Conservation (phyloP, 352 stramenopile genomes). For the Pythium chondricola region DNA sequence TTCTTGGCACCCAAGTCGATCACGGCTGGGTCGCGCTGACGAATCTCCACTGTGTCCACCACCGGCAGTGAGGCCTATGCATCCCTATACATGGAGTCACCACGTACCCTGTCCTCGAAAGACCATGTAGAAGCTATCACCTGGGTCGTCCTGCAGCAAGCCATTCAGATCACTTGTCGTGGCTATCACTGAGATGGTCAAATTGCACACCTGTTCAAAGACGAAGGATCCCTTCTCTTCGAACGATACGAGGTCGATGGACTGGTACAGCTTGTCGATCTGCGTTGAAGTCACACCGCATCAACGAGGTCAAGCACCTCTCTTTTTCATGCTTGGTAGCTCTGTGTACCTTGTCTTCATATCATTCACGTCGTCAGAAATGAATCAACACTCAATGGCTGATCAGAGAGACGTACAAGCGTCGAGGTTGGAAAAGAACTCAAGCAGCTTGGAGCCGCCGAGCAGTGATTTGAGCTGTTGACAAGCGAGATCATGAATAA, state of each 20-base stretch:
- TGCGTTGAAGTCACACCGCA: constrained; percentile 12
- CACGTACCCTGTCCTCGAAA: constrained; percentile 66
- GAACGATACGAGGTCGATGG: constrained; percentile 43
- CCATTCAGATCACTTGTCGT: too few relatives aligned
- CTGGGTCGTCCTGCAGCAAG: constrained; percentile 56
- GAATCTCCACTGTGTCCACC: constrained; percentile 53
- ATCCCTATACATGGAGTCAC: too few relatives aligned
- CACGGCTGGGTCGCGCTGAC: constrained; percentile 15
- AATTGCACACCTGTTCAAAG: constrained; percentile 33
- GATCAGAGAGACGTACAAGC: constrained; percentile 61
- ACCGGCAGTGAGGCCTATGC: too few relatives aligned
- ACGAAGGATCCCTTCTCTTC: constrained; percentile 41
- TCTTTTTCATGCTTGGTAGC: too few relatives aligned
- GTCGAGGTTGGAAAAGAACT: constrained; percentile 79
- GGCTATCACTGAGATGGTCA: not conserved
- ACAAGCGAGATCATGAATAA: too few relatives aligned
- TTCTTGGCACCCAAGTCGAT: constrained; percentile 13
- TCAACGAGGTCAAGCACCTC: not conserved
- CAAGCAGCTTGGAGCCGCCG: constrained; percentile 59
- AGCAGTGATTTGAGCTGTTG: constrained; percentile 71
- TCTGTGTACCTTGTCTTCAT: not conserved
- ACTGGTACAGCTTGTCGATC: constrained; percentile 75
- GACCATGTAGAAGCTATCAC: constrained; percentile 76
- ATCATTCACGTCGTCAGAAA: too few relatives aligned
- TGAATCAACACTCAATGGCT: too few relatives aligned